Evolutionary conservation across 139 green algal genomes (phyloP), one percentile per base, ranked within the genome.

Genomic region (Pedinophyceae sp.): DNA sequence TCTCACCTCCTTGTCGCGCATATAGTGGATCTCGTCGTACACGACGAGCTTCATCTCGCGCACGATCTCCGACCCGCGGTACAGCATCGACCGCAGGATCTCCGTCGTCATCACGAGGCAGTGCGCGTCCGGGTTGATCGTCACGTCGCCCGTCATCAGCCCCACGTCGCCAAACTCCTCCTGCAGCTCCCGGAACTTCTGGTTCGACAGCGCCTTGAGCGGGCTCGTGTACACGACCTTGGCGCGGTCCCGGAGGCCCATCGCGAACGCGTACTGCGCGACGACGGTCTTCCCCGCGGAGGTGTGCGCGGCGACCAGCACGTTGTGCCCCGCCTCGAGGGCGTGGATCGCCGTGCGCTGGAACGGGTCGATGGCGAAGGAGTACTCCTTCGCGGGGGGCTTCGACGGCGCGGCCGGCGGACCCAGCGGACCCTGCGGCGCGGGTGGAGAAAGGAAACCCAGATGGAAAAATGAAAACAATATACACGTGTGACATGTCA

Each of bases 71-170:
- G 65, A 72, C 19, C 83, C 83, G 6, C 68, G 64, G 59, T 92
- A 92, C 15, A 93, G 67, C 82, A 93, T 92, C 47, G 51, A 72
- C 1, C 83, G 66, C 39, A 93, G 62, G 52, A 93, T 92, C 64
- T 93, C 83, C 16, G 83, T 93, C 2, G 83, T 93, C 83, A 93
- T 92, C 23, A 93, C 84, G 24, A 92, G 62, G 70, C 77, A 89
- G 1, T 56, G 57, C 2, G 83, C 81, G 30, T 87, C 70, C 5
- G 83, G 80, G 40, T 79, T 83, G 57, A 93, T 83, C 34, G 68
- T 83, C 16, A 92, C 71, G 43, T 93, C 83, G 0, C 83, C 83
- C 16, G 83, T 93, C 58, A 93, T 76, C 26, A 93, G 53, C 4
- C 83, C 83, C 52, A 85, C 77, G 54, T 85, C 73, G 19, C 58